Percentiles rank a stretch among this genome's conserved stretches.
Evolutionary conservation across 306 rosid species (phyloP).

Genomic region (Chamaecrista fasciculata): DNA sequence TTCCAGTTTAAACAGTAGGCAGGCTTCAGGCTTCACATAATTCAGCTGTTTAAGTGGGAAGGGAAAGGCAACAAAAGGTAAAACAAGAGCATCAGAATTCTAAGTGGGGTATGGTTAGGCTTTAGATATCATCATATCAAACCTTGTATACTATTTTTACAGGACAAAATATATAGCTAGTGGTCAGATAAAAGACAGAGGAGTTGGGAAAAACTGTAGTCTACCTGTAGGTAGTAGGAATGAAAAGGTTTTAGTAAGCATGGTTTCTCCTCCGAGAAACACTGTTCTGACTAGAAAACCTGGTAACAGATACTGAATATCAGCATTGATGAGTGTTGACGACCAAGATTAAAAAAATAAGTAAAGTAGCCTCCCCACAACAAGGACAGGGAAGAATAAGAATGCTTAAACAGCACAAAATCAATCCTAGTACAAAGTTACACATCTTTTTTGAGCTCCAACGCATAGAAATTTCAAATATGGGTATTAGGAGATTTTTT

Average conservation of each 20-base stretch:
- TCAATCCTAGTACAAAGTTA: not conserved
- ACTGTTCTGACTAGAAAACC: conserved; percentile 42
- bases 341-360: not conserved
- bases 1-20: conserved; percentile 87
- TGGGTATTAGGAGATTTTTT: not conserved
- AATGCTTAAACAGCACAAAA: not conserved
- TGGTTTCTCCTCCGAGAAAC: conserved; percentile 56
- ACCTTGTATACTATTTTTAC: conserved; percentile 37
- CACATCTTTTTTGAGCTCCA: not conserved
- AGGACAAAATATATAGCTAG: conserved; percentile 37
- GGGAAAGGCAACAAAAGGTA: conserved; percentile 90
- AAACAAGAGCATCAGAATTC: conserved; percentile 84
- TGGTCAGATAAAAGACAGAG: conserved; percentile 38
- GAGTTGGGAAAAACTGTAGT: conserved; percentile 26
- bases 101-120: conserved; percentile 68
- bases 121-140: conserved; percentile 60
- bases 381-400: conserved; percentile 1
- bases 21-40: conserved; percentile 93
- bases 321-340: conserved; percentile 23
- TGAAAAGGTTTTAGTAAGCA: conserved; percentile 35
- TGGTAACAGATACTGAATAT: conserved; percentile 31
- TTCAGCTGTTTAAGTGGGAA: conserved; percentile 93
- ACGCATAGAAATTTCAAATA: not conserved
- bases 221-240: conserved; percentile 42
- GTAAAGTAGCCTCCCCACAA: conserved; percentile 6